Base-by-base conservation (phyloP, 2,329 filamentous ascomycete genomes). In the Penicillium sclerotigenum region DNA sequence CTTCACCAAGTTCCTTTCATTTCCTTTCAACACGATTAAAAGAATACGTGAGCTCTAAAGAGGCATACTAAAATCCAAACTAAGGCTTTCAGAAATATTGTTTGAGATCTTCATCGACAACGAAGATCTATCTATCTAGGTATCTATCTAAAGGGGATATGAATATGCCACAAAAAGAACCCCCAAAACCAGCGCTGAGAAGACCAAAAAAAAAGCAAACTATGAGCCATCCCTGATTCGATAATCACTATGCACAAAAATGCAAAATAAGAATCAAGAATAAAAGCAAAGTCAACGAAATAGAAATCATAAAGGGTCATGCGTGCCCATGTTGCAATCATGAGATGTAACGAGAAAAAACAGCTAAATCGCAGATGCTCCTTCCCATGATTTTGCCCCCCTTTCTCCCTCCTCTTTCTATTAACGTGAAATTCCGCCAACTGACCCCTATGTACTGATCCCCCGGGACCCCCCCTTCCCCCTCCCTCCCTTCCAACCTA, bases 91-190 rank as follows among this genome's bases (percentile, higher is more conserved):
- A 3, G 9, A 33, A 18, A 42, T 20, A 7, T 20, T 22, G n/a
- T 18, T 51, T 41, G 7, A 46, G 41, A 55, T 46, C 47, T 51
- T 24, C 47, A 29, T 54, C 38, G 13, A 36, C 2, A 5, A 40
- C 0, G 20, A 43, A 54, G 45, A 51, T 46, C 54, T 50, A 63
- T 62, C 60, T 65, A 65, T 65, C 61, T 52, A 55, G 41, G 28
- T 66, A 65, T 64, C 62, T 65, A 65, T 66, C 53, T 56, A 59
- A 56, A 41, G 47, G 33, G 38, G 54, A 51, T 47, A 45, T 45
- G 47, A 34, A 43, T 45, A 46, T 56, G 48, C 45, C 28, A 54
- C 16, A 29, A 31, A 43, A 52, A 58, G 49, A 53, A 52, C 34
- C 36, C 36, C 51, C 28, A 14, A 33, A 52, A 38, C 51, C 47